phyloP scores from a whole-genome alignment of 129 eudicot genomes.

The Erigeron canadensis region DNA sequence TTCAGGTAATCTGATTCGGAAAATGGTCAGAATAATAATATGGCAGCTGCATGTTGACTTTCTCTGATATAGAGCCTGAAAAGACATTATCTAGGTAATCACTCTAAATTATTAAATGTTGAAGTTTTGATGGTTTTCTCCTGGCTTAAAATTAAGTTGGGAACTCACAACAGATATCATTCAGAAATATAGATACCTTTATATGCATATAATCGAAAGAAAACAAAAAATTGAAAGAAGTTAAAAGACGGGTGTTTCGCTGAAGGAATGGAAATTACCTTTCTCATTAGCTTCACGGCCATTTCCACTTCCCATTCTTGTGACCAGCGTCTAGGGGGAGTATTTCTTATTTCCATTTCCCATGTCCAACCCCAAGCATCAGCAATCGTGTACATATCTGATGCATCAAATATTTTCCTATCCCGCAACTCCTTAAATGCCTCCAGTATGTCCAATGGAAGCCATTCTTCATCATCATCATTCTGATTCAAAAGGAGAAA shows the following conservation, averaged over 20 bases:
- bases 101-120: neutral
- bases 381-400: slow-evolving; percentile 92
- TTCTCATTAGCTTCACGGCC: slow-evolving; percentile 78
- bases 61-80: neutral
- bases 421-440: slow-evolving; percentile 82
- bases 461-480: slow-evolving; percentile 94
- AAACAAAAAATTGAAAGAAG: neutral
- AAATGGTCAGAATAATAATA: neutral
- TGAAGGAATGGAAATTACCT: slow-evolving; percentile 45
- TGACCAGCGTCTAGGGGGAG: slow-evolving; percentile 81
- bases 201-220: neutral
- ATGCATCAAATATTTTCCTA: slow-evolving; percentile 67
- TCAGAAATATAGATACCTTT: neutral
- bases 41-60: neutral
- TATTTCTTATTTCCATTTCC: slow-evolving; percentile 82
- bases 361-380: slow-evolving; percentile 99
- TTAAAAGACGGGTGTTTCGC: neutral
- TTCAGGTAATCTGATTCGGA: neutral
- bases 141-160: neutral
- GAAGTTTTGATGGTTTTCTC: neutral
- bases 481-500: slow-evolving; percentile 36
- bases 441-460: slow-evolving; percentile 71
- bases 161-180: neutral
- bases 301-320: slow-evolving; percentile 99
- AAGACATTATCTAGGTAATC: neutral